phyloP scores from a whole-genome alignment of 495 filamentous ascomycete species.

The Podospora didyma region DNA sequence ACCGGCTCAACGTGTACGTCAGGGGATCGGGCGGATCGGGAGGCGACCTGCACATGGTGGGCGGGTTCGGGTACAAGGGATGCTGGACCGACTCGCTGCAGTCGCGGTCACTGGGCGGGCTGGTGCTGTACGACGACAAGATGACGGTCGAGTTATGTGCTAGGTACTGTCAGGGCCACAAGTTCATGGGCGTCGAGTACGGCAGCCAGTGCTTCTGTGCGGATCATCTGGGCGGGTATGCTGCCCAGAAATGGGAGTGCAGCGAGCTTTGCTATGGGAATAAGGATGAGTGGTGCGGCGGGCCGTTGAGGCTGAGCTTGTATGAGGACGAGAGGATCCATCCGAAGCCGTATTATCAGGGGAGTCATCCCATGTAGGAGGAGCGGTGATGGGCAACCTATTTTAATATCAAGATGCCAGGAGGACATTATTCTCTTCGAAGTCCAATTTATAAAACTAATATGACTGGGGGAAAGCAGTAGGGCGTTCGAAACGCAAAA shows the following conservation, averaged over 20 bases:
- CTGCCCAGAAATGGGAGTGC: conserved; percentile 10
- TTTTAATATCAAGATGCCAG: no score
- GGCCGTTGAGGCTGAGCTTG: conserved; percentile 7
- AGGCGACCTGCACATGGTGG: conserved; percentile 23
- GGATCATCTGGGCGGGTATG: conserved; percentile 4
- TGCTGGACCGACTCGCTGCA: conserved; percentile 32
- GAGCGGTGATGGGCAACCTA: no score
- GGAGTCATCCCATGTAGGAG: no score
- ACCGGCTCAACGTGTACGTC: conserved; percentile 17
- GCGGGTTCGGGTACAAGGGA: conserved; percentile 23
- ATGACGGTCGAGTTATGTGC: conserved; percentile 35
- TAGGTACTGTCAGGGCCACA: conserved; percentile 19
- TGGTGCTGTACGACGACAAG: conserved; percentile 8
- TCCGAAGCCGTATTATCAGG: background rate
- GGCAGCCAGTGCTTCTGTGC: conserved; percentile 17
- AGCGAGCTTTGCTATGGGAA: conserved; percentile 13
- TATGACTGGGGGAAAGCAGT: no score
- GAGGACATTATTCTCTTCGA: no score
- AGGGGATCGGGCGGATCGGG: conserved; percentile 6
- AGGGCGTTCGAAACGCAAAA: no score
- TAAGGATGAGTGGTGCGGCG: conserved; percentile 10
- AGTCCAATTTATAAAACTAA: no score
- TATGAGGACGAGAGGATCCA: background rate
- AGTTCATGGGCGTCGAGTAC: conserved; percentile 14
- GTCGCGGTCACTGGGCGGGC: conserved; percentile 15